phyloP scores from a whole-genome alignment of 2,329 filamentous ascomycete species.

The Colletotrichum godetiae region DNA sequence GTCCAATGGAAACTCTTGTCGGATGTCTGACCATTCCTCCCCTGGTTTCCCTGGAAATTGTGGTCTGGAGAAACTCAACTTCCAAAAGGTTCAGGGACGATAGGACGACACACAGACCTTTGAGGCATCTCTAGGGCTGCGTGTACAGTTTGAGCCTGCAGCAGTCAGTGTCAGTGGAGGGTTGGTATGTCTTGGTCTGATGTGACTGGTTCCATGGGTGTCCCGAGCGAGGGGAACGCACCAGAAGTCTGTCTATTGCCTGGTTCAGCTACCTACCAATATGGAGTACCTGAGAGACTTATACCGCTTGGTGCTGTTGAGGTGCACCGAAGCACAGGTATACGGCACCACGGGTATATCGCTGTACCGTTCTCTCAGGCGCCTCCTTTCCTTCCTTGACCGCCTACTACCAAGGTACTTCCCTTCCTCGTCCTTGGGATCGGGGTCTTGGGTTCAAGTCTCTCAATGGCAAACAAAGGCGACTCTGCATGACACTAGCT shows the following conservation, averaged over 20 bases:
- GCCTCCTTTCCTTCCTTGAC: not conserved
- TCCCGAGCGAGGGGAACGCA: slow-evolving; percentile 31
- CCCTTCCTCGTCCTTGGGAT: not conserved
- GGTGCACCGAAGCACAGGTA: not conserved
- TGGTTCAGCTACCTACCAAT: not conserved
- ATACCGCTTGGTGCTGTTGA: not conserved
- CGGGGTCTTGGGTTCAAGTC: not conserved
- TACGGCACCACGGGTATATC: not conserved
- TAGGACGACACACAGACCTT: slow-evolving; percentile 14
- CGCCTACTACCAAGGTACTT: not conserved
- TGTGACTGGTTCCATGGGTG: slow-evolving; percentile 13
- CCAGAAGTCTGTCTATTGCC: not conserved
- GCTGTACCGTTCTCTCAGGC: no score
- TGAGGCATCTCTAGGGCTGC: not conserved
- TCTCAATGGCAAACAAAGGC: not conserved
- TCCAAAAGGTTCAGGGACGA: not conserved
- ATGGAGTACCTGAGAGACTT: not conserved
- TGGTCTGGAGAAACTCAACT: not conserved
- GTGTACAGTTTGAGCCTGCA: slow-evolving; percentile 1
- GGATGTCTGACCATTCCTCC: slow-evolving; percentile 23
- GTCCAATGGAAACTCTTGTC: slow-evolving; percentile 11
- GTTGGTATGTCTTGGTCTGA: slow-evolving; percentile 15
- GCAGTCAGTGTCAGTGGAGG: not conserved
- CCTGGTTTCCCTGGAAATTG: not conserved
- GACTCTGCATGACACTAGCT: not conserved